Conservation (phyloP, 2,329 filamentous ascomycete genomes). For the Proliferodiscus dingleyae region DNA sequence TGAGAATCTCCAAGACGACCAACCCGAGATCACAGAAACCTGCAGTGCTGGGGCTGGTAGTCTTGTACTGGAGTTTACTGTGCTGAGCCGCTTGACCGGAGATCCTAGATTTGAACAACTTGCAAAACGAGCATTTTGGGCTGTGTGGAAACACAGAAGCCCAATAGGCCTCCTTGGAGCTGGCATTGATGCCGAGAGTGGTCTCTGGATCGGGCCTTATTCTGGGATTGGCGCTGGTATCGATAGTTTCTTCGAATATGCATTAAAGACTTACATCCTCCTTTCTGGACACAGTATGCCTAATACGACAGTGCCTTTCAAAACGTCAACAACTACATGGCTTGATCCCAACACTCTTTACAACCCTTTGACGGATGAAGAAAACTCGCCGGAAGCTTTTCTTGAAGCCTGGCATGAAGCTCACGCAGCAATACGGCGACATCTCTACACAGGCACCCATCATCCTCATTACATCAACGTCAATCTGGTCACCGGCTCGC, state of each 20-base stretch:
- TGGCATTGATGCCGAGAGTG: slow-evolving; percentile 87
- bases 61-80: slow-evolving; percentile 87
- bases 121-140: slow-evolving; percentile 92
- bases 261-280: slow-evolving; percentile 87
- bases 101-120: slow-evolving; percentile 83
- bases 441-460: slow-evolving; percentile 79
- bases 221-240: slow-evolving; percentile 95
- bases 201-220: slow-evolving; percentile 81
- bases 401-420: slow-evolving; percentile 79
- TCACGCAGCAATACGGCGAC: slow-evolving; percentile 80
- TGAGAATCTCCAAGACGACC: slow-evolving; percentile 30
- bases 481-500: slow-evolving; percentile 81
- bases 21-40: slow-evolving; percentile 79
- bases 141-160: slow-evolving; percentile 87
- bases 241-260: slow-evolving; percentile 98
- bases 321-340: slow-evolving; percentile 35
- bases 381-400: slow-evolving; percentile 73
- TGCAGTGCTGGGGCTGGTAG: slow-evolving; percentile 97
- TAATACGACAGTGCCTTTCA: slow-evolving; percentile 37
- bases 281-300: slow-evolving; percentile 68
- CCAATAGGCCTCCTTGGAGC: slow-evolving; percentile 83
- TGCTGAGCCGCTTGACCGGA: slow-evolving; percentile 80
- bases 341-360: slow-evolving; percentile 62
- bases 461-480: slow-evolving; percentile 93
- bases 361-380: slow-evolving; percentile 53